Base-by-base conservation (phyloP, 495 filamentous ascomycete genomes). In the Aspergillus funiculosus region DNA sequence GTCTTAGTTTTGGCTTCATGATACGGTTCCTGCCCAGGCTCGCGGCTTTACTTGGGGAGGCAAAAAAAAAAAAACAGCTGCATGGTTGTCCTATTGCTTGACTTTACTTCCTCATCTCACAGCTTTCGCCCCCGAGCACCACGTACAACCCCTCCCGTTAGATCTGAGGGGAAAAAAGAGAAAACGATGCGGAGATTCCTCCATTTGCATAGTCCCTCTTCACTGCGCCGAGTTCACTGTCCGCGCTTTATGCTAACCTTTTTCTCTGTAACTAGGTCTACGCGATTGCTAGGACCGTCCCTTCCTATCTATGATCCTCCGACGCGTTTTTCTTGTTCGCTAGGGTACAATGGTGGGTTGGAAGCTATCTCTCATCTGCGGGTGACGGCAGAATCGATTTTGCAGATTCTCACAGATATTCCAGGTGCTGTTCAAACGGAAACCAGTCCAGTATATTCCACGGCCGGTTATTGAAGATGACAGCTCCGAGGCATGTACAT, bases 371-470 rank as follows among this genome's bases (percentile, higher is more conserved):
- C n/a, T n/a, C n/a, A n/a, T n/a, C n/a, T n/a, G n/a, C n/a, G n/a
- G n/a, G n/a, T n/a, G n/a, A n/a, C n/a, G n/a, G n/a, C n/a, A n/a
- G n/a, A n/a, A n/a, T n/a, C n/a, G n/a, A n/a, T n/a, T n/a, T 39
- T 15, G n/a, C 43, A 21, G 43, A 35, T 46, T 49, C 61, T 68
- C 19, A 67, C 53, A 29, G 22, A 20, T 24, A 32, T 14, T 25
- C 14, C 52, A 97, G 92, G 92, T 97, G 46, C 77, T 94, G 44
- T 95, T 87, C 68, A 96, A 96, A 70, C 82, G 91, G 53, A 98
- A 97, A 67, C 89, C 89, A 43, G 89, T 98, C 55, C 85, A 89
- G 71, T 85, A 86, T 61, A 67, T 91, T 43, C 73, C 82, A 40
- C 72, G 72, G 44, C 86, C 87, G 0, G 69, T 78, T 42, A 80